Base-by-base conservation (phyloP, 352 stramenopile genomes). In the Globisporangium sylvaticum region DNA sequence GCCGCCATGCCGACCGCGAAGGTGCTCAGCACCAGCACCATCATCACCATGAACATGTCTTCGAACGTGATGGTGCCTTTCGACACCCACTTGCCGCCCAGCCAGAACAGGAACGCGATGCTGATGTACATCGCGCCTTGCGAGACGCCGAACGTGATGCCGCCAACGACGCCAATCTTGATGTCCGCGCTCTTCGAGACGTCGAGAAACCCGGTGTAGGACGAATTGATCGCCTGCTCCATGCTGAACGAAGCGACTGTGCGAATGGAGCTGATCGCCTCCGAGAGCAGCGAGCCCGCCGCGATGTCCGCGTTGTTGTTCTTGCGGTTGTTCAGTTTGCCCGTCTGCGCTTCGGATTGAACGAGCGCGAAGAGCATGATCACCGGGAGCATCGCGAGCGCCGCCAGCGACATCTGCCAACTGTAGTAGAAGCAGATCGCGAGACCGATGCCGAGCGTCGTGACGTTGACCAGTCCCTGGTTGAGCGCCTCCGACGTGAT, bases 401-500 rank as follows among this genome's bases (percentile, higher is more conserved):
- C 67, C 10, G 73, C 71, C 14, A 88, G 69, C 24, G 78, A 84
- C 72, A 91, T 83, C 34, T 88, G 46, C 83, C 80, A 88, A 42
- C 73, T 84, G 68, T 81, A 82, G 68, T 69, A 84, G 56, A 88
- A 85, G 5, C 58, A 65, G 58, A 88, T 80, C 5, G 52, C 54
- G 22, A 88, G 81, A 15, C 55, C 82, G 42, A 81, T 74, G 9
- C 52, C 69, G 25, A 87, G 83, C 7, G 91, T 83, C 39, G 81
- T 87, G 29, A 74, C 55, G 6, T 76, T 84, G n/a, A 85, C 74
- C 14, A 94, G 71, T 1, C 60, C 64, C 6, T 81, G 78, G 59
- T 88, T 87, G 24, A 94, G 68, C 0, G 76, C 72, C 22, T 96
- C 88, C 2, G 83, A 86, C 9, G 89, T 90, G 56, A 88, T 87